Evolutionary conservation across 2,329 filamentous ascomycete species (phyloP).

Genomic region (Stemphylium beticola): DNA sequence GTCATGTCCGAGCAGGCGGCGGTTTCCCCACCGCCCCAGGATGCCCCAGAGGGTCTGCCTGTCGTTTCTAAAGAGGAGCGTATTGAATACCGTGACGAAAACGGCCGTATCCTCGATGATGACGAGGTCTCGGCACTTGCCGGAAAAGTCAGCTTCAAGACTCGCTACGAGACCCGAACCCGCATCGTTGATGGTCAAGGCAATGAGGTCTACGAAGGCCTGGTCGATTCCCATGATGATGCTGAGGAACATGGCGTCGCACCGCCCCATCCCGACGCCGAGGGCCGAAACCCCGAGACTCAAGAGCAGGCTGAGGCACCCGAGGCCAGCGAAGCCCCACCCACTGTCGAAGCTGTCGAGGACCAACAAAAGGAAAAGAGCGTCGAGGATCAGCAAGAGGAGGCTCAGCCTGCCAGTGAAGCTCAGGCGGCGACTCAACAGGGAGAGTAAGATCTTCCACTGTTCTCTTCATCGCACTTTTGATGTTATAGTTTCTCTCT

Average conservation of each 20-base stretch:
- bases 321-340: slow-evolving; percentile 50
- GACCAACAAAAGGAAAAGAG: slow-evolving; percentile 55
- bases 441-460: slow-evolving; percentile 21
- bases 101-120: slow-evolving; percentile 85
- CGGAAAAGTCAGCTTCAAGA: slow-evolving; percentile 95
- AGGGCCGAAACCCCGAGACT: slow-evolving; percentile 65
- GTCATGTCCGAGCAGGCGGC: slow-evolving; percentile 35
- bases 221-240: slow-evolving; percentile 46
- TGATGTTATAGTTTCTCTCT: not conserved
- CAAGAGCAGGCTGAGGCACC: slow-evolving; percentile 49
- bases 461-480: slow-evolving; percentile 3
- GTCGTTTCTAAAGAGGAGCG: slow-evolving; percentile 72
- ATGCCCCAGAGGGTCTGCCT: slow-evolving; percentile 34
- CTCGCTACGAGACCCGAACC: slow-evolving; percentile 93
- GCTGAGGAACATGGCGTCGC: slow-evolving; percentile 49
- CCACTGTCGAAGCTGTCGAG: slow-evolving; percentile 48
- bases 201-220: slow-evolving; percentile 69
- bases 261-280: slow-evolving; percentile 62
- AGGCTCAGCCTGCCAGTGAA: slow-evolving; percentile 50
- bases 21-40: slow-evolving; percentile 40
- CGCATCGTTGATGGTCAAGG: slow-evolving; percentile 80
- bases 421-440: slow-evolving; percentile 42
- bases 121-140: slow-evolving; percentile 83
- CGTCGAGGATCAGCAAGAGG: slow-evolving; percentile 44
- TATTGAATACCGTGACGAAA: slow-evolving; percentile 92